Evolutionary conservation across 805 yeast species (phyloP).

Genomic region (Metschnikowia anglica): DNA sequence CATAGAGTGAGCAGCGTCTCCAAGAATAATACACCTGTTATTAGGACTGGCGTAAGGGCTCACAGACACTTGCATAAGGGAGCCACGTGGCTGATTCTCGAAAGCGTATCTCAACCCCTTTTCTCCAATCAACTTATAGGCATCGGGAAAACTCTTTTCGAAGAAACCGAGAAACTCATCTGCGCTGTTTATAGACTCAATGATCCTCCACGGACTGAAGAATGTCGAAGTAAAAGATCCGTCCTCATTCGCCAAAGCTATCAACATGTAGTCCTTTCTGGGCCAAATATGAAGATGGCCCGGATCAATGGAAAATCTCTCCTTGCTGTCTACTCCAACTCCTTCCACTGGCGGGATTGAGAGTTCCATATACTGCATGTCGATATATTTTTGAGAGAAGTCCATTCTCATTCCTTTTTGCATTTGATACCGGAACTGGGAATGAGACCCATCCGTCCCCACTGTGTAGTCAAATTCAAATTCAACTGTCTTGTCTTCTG

Average conservation of each 20-base stretch:
- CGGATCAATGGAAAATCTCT: slow-evolving; percentile 55
- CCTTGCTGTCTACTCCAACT: slow-evolving; percentile 27
- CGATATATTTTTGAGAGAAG: slow-evolving; percentile 73
- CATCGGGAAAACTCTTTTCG: slow-evolving; percentile 66
- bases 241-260: slow-evolving; percentile 81
- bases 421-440: slow-evolving; percentile 66
- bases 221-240: slow-evolving; percentile 89
- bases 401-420: slow-evolving; percentile 69
- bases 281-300: slow-evolving; percentile 95
- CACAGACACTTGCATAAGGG: slow-evolving; percentile 72
- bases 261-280: slow-evolving; percentile 78
- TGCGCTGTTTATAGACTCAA: slow-evolving; percentile 50
- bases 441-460: slow-evolving; percentile 87
- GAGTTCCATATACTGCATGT: slow-evolving; percentile 79
- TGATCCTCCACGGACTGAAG: slow-evolving; percentile 74
- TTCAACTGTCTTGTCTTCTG: slow-evolving; percentile 20
- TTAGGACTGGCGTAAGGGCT: slow-evolving; percentile 63
- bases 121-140: slow-evolving; percentile 63
- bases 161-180: slow-evolving; percentile 56
- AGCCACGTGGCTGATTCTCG: slow-evolving; percentile 65
- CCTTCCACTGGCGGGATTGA: slow-evolving; percentile 56
- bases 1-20: slow-evolving; percentile 96
- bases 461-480: slow-evolving; percentile 56
- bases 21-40: slow-evolving; percentile 67
- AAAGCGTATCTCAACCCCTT: slow-evolving; percentile 51